Evolutionary conservation across 768 basidiomycete species (phyloP), one percentile per base, ranked within the genome.

Genomic region (Amanita phalloides): DNA sequence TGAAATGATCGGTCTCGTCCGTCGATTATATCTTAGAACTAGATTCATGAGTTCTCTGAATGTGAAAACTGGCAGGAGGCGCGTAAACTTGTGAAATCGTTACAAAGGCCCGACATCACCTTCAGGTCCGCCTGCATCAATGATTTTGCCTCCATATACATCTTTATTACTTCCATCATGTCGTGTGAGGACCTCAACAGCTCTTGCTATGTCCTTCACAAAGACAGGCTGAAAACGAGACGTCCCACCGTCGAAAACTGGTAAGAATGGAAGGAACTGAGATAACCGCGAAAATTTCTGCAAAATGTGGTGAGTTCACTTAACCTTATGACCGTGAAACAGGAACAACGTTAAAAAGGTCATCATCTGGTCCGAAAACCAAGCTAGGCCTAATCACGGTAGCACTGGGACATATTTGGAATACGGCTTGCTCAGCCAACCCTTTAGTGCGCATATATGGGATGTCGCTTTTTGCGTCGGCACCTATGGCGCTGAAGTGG

Each of bases 401-500:
- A 6, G 80, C 76, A 35, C 72, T 66, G 20, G 69, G 69, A 54
- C 73, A 71, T 6, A 68, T 62, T 1, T 63, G 56, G n/a, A 79
- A 59, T 35, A 81, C 72, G 1, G 77, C 72, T 45, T 66, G 58
- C 63, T 89, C 86, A 6, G 76, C 84, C 11, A 82, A 64, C 1
- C 73, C 81, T 60, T 84, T 86, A 20, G 82, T 82, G 49, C 74
- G 74, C 38, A 58, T 65, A 58, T 88, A 89, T 11, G 79, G 74
- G 42, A 86, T 74, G 9, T 63, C 56, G 53, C 82, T 85, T 9
- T 67, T 56, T 1, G 68, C 57, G 60, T 86, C 72, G n/a, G 84
- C 82, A n/a, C 84, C 84, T 58, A 89, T 84, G 21, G 86, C 83
- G 55, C 82, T 84, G 58, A 90, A 65, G 57, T 85, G 82, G 21